Evolutionary conservation across 2,329 filamentous ascomycete genomes (phyloP).

Genomic region (Pyrenophora graminea): DNA sequence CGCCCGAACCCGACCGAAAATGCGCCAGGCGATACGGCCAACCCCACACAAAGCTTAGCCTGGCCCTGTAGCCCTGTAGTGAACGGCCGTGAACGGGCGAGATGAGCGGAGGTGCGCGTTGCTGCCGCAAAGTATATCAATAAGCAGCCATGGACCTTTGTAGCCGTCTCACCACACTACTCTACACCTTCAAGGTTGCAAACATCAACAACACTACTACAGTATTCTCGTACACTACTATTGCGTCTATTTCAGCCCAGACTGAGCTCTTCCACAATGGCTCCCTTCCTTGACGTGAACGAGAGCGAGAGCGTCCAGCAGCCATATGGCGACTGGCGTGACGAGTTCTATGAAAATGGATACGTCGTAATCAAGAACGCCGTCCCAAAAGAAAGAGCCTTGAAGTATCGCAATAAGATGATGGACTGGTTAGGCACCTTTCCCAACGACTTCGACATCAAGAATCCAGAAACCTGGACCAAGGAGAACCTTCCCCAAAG

Average conservation of each 20-base stretch:
- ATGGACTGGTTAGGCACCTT: slow-evolving; percentile 40
- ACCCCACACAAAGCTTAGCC: slow-evolving; percentile 1
- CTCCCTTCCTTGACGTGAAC: slow-evolving; percentile 6
- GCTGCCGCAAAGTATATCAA: neutral
- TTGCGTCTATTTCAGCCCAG: too few species aligned
- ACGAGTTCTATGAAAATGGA: slow-evolving; percentile 36
- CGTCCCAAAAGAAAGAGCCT: slow-evolving; percentile 25
- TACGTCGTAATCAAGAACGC: slow-evolving; percentile 37
- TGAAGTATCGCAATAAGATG: slow-evolving; percentile 36
- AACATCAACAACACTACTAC: neutral
- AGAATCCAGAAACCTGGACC: slow-evolving; percentile 48
- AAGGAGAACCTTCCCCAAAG: slow-evolving; percentile 49
- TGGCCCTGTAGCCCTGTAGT: neutral
- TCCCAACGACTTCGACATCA: slow-evolving; percentile 34
- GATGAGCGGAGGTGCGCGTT: neutral
- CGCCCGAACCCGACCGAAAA: slow-evolving; percentile 14
- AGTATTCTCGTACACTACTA: neutral
- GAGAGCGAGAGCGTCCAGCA: slow-evolving; percentile 1
- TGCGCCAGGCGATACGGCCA: neutral
- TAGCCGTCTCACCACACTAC: neutral
- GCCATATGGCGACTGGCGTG: slow-evolving; percentile 35
- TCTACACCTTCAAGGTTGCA: neutral
- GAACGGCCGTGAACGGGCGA: slow-evolving; percentile 13
- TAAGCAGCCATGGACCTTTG: neutral
- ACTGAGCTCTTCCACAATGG: neutral